Base-by-base conservation (phyloP, 305 asterid species). In the Ilex paraguariensis region DNA sequence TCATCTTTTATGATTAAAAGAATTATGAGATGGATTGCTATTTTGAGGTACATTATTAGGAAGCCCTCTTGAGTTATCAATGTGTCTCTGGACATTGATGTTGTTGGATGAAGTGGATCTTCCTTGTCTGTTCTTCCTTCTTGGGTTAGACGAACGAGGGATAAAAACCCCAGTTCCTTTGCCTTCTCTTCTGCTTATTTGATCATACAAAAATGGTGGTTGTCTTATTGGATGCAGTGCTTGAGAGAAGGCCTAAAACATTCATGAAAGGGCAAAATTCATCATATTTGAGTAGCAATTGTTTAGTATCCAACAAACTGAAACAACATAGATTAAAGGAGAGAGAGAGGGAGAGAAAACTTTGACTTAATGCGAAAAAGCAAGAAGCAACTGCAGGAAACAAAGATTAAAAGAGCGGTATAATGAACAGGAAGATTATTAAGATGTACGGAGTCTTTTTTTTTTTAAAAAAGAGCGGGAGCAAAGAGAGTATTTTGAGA, bases 91-190 rank as follows among this genome's bases (percentile, higher is more conserved):
- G 40, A 58, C 72, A 76, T 84, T 54, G 74, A 21, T 21, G 28
- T 21, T 67, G 32, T 71, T 79, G 62, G 83, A 59, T 39, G 77
- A 64, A 58, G 61, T 57, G 70, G 56, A 69, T 72, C 77, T 83
- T 67, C 76, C 77, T 62, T 80, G 83, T 71, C 64, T 77, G 30
- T 42, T 61, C 59, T 60, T 76, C 64, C 77, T 85, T 68, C 84
- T 74, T 0, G 81, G 73, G 54, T 81, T 69, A 17, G 74, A 61
- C 30, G 87, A 81, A 57, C 71, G 88, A 6, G 98, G 98, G 64
- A 91, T 88, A 28, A 88, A 91, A 3, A 91, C 98, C 58, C 98
- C 96, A 10, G 98, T 91, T 30, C 98, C 98, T 73, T 87, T 88
- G 83, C 84, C 82, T 65, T 82, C 89, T 71, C 85, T 79, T 54